Percentiles rank a stretch among this genome's conserved stretches.
phyloP scores from a whole-genome alignment of 2,329 filamentous ascomycete genomes.

The Claviceps lovelessii region DNA sequence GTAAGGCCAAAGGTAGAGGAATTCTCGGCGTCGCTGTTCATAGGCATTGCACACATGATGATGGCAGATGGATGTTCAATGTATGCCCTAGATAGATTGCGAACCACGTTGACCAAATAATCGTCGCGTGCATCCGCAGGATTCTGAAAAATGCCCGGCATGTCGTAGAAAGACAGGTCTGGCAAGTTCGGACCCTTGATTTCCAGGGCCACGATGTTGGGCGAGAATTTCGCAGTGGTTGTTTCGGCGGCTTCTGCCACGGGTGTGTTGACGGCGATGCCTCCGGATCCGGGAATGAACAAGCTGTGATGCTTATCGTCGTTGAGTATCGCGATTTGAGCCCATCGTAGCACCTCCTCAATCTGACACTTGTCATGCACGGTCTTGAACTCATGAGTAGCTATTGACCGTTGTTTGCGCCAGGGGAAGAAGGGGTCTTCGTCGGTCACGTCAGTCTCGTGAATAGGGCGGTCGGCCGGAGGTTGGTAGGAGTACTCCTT shows the following conservation, averaged over 20 bases:
- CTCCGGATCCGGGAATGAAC: conserved; percentile 38
- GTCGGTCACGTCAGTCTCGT: conserved; percentile 31
- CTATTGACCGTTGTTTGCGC: conserved; percentile 32
- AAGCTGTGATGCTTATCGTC: conserved; percentile 38
- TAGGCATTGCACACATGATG: conserved; percentile 61
- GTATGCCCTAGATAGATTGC: conserved; percentile 56
- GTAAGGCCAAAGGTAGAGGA: conserved; percentile 57
- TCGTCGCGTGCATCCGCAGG: conserved; percentile 48
- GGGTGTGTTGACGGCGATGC: conserved; percentile 22
- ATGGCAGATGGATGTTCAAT: conserved; percentile 56
- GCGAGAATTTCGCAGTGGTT: conserved; percentile 56
- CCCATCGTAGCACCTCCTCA: conserved; percentile 54
- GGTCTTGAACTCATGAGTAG: conserved; percentile 45
- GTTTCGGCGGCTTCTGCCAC: conserved; percentile 23
- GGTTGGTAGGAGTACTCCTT: conserved; percentile 46
- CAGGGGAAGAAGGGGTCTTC: conserved; percentile 51
- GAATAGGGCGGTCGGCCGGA: conserved; percentile 23
- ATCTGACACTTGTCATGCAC: conserved; percentile 49
- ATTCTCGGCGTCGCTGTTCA: conserved; percentile 66
- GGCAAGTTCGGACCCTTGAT: conserved; percentile 59
- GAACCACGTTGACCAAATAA: conserved; percentile 57
- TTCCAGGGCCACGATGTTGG: conserved; percentile 64
- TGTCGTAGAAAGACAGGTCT: conserved; percentile 68
- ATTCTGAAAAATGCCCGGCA: conserved; percentile 69
- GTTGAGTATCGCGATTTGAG: conserved; percentile 65